Evolutionary conservation across 208 protist genomes (phyloP), one percentile per base, ranked within the genome.

Genomic region (Trypanosoma caninum): DNA sequence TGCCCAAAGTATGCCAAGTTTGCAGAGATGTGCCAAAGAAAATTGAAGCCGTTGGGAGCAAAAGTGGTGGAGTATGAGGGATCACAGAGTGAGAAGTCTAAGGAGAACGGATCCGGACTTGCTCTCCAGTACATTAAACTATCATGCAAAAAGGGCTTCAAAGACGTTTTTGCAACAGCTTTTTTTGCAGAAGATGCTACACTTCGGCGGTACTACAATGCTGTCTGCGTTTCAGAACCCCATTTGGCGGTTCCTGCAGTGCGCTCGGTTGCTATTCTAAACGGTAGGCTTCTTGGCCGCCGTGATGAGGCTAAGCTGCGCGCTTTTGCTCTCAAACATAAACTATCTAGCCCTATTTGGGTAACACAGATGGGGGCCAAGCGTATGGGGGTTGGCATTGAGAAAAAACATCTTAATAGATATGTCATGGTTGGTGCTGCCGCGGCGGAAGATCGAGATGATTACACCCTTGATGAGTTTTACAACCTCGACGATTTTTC

Each of bases 131-230:
- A 22, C 22, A 40, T 48, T 56, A 51, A 52, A 20, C 14, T 28
- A 33, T 10, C 40, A 27, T 7, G 27, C 10, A 30, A 35, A 42
- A 13, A 8, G 11, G 25, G 11, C 0, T 4, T 13, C 46, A 48
- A 45, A 1, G 0, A 18, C 25, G 35, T 18, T 2, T 18, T 20
- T 0, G 14, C 27, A 18, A 14, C 6, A 11, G 87, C 64, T 38
- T 95, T 95, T 61, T 93, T 87, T 62, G 85, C 85, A 3, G 79
- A 95, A 20, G 89, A 95, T 63, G 89, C 78, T 6, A 95, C 89
- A 18, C 65, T 87, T 55, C 79, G 85, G n/a, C 59, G 78, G 10
- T 95, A 91, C 70, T 95, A 86, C 76, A 95, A 95, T 60, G 84
- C 89, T 1, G 60, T 51, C 25, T 91, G 77, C 62, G 75, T 89